Evolutionary conservation across 306 rosid species (phyloP), one percentile per base, ranked within the genome.

Genomic region (Astragalus glycyphyllos): DNA sequence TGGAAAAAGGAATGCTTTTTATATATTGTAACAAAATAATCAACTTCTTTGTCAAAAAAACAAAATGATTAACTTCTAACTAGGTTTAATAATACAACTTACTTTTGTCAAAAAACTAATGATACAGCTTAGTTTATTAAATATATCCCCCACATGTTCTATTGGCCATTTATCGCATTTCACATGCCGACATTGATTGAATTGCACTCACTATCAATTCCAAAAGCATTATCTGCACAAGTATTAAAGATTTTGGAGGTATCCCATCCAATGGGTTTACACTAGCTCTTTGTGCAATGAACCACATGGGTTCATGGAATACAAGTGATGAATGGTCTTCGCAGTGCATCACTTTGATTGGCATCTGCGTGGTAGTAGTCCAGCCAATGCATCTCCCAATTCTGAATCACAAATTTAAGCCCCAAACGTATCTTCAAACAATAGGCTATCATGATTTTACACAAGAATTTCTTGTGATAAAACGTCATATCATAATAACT

Each of bases 321-420:
- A 5, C 1, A 29, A 69, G 31, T n/a, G 32, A 45, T 17, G 49
- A 56, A 71, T 78, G 54, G 68, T 57, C 42, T 31, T 26, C 56
- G 67, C 7, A 31, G 49, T 26, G 7, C 6, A 47, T 41, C 61
- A 55, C 34, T 48, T 65, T 65, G 68, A 37, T 55, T 70, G 14
- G 40, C 38, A 69, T 31, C 2, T 59, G 14, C 16, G n/a, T 10
- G 14, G 14, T 38, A 41, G 38, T 9, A 15, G n/a, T 49, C 11
- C 61, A 38, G 60, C 71, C 79, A 72, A 73, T 67, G 45, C 75
- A 58, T 44, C 69, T 72, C 66, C 66, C 83, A 50, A 73, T 54
- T 59, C 32, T 47, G 16, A 42, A 31, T 34, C 37, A 20, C 70
- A 72, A 66, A 72, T 78, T 49, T 31, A 11, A 79, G 66, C 47